Percentiles rank a stretch among this genome's conserved stretches.
Conservation (phyloP, 176 grass and related monocot genomes). For the Musa beccarii region DNA sequence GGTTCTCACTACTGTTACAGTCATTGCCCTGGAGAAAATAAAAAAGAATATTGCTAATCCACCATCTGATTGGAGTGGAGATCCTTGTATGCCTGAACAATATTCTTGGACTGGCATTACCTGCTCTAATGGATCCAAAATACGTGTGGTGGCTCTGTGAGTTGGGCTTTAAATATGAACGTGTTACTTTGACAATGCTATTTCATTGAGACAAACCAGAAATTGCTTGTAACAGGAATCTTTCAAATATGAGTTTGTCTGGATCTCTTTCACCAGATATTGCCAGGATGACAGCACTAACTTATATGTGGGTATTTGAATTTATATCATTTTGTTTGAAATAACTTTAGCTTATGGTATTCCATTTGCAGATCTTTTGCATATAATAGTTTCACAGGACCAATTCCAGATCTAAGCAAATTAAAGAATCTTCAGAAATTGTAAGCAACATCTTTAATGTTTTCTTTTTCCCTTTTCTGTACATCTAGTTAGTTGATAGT, state of each 20-base stretch:
- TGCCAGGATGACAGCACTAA: slow-evolving; percentile 57
- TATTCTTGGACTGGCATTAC: slow-evolving; percentile 88
- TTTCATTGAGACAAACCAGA: slow-evolving; percentile 11
- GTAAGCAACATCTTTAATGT: slow-evolving; percentile 31
- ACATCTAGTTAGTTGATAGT: slow-evolving; percentile 6
- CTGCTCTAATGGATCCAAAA: slow-evolving; percentile 40
- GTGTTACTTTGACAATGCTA: slow-evolving; percentile 3
- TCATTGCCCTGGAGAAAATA: slow-evolving; percentile 44
- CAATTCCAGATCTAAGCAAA: slow-evolving; percentile 60
- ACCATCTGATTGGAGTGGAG: slow-evolving; percentile 84
- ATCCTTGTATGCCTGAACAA: slow-evolving; percentile 79
- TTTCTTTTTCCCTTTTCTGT: slow-evolving; percentile 6
- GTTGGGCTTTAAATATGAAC: slow-evolving; percentile 20
- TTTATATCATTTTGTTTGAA: slow-evolving; percentile 8
- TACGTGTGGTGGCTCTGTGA: slow-evolving; percentile 72
- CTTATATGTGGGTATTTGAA: slow-evolving; percentile 51
- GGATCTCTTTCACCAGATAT: slow-evolving; percentile 57
- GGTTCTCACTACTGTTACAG: slow-evolving; percentile 30
- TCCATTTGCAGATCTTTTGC: slow-evolving; percentile 57
- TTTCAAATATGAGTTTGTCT: slow-evolving; percentile 63
- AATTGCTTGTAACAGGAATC: slow-evolving; percentile 35
- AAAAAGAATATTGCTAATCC: slow-evolving; percentile 42
- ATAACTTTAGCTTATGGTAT: slow-evolving; percentile 24
- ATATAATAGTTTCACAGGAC: slow-evolving; percentile 54
- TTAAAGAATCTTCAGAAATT: slow-evolving; percentile 45